Percentiles rank a stretch among this genome's conserved stretches.
These are phyloP conservation scores for Hymenoscyphus scutula DNA, from an alignment of 2,329 filamentous ascomycete species.

Conservation along the genomic window DNA sequence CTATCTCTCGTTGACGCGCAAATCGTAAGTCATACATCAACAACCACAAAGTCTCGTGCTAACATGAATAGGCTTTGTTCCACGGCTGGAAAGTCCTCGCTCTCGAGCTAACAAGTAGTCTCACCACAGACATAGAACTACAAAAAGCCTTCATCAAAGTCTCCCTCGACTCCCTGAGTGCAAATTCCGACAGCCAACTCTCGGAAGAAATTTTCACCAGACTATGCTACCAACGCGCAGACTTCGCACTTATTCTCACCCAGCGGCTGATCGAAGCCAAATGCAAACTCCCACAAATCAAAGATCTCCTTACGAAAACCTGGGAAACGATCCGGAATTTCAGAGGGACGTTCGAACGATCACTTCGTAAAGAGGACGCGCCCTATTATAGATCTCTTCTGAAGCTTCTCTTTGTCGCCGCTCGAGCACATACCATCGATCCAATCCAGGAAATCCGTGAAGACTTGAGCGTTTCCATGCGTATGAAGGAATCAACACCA, in stretches of 20 bases:
- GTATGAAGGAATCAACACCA: conserved; percentile 31
- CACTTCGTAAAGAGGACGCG: conserved; percentile 54
- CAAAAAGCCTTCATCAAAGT: conserved; percentile 53
- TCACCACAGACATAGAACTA: conserved; percentile 24
- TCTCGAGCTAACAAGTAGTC: conserved; percentile 71
- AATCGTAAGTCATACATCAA: conserved; percentile 56
- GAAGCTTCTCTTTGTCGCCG: conserved; percentile 78
- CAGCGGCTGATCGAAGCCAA: conserved; percentile 68
- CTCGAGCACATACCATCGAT: conserved; percentile 57
- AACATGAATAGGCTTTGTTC: conserved; percentile 63
- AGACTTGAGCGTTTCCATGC: conserved; percentile 26
- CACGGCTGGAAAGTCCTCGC: conserved; percentile 87
- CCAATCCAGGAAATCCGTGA: conserved; percentile 24
- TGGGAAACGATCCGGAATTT: conserved; percentile 59
- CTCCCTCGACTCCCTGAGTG: conserved; percentile 71
- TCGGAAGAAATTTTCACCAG: conserved; percentile 80
- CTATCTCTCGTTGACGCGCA: conserved; percentile 90
- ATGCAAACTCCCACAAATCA: conserved; percentile 50
- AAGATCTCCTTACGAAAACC: conserved; percentile 51
- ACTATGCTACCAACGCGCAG: conserved; percentile 72
- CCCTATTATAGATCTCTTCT: conserved; percentile 81
- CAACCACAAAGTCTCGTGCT: conserved; percentile 17
- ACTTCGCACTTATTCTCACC: conserved; percentile 77
- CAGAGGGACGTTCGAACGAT: conserved; percentile 57
- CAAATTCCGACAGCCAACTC: conserved; percentile 70